Base-by-base conservation (phyloP, 129 eudicot species). In the Heracleum sosnowskyi region DNA sequence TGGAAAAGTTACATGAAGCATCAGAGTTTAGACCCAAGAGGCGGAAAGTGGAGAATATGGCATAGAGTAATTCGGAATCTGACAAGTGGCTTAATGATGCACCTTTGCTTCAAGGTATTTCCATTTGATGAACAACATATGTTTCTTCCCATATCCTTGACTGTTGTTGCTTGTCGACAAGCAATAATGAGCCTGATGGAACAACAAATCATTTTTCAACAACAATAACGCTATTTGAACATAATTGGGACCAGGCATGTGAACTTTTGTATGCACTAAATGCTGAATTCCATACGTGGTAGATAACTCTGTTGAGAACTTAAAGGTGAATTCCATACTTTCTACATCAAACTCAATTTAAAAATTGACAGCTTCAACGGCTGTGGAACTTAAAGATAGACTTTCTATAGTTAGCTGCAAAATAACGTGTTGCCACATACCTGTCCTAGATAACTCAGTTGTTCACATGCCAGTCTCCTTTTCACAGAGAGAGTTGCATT, bases 51-150 rank as follows among this genome's bases (percentile, higher is more conserved):
- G 34, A 8, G 51, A 79, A 47, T 12, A 26, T 24, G 31, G 22
- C 49, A 45, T 26, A 17, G 44, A 53, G 31, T 60, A 53, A 20
- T 33, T 34, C 26, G 57, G 11, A 16, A 51, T 15, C 37, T 63
- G 69, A 45, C 36, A 41, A 77, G 42, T 24, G 49, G 46, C 20
- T 41, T 22, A 28, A 42, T 74, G 80, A 68, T 57, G 55, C 62
- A 91, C 98, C 97, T 96, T 96, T 77, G 99, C 94, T 85, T 96
- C 91, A 4, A 96, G 88, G 83, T 83, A 92, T 77, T 96, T 96
- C 92, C 97, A 96, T 84, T 89, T 96, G 80, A 92, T 86, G 75
- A 96, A 96, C 73, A 86, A 86, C 35, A 80, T 63, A 55, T 88
- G 97, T 88, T 96, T 96, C 90, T 92, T 92, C 64, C 81, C 81